These are phyloP conservation scores for Candida coleopterorum DNA, from an alignment of 805 yeast species.

Conservation along the genomic window DNA sequence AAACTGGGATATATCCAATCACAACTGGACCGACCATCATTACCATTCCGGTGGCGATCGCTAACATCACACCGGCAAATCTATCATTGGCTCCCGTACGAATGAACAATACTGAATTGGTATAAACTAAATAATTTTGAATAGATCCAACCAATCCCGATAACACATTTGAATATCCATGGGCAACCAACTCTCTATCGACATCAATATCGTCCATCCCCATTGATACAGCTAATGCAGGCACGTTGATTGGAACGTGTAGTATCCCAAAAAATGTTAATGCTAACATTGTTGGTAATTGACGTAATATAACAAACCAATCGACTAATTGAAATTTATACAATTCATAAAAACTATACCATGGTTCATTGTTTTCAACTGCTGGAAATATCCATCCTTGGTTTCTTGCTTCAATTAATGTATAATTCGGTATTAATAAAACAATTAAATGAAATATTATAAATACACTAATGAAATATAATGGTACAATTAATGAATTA, in stretches of 20 bases:
- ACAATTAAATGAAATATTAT: slow-evolving; percentile 64
- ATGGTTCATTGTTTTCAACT: slow-evolving; percentile 64
- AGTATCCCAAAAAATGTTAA: slow-evolving; percentile 91
- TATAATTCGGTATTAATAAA: slow-evolving; percentile 59
- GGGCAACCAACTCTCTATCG: slow-evolving; percentile 90
- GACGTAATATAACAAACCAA: slow-evolving; percentile 62
- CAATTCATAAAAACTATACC: slow-evolving; percentile 80
- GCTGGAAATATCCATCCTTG: slow-evolving; percentile 82
- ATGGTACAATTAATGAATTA: slow-evolving; percentile 75
- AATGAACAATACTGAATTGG: slow-evolving; percentile 86
- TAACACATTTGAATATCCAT: slow-evolving; percentile 83
- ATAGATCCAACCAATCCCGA: slow-evolving; percentile 85
- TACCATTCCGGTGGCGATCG: slow-evolving; percentile 71
- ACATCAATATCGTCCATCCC: slow-evolving; percentile 85
- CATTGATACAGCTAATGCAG: slow-evolving; percentile 89
- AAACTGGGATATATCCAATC: slow-evolving; percentile 91
- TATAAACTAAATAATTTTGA: slow-evolving; percentile 92
- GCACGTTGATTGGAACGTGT: slow-evolving; percentile 97
- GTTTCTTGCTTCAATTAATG: slow-evolving; percentile 56
- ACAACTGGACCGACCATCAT: slow-evolving; percentile 88
- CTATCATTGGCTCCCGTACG: slow-evolving; percentile 92
- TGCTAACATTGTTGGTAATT: slow-evolving; percentile 92
- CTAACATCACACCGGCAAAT: slow-evolving; percentile 84
- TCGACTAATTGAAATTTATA: slow-evolving; percentile 71
- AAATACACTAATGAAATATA: slow-evolving; percentile 71